Evolutionary conservation across 2,329 filamentous ascomycete genomes (phyloP), one percentile per base, ranked within the genome.

Genomic region (Dothideomycetidae sp.): DNA sequence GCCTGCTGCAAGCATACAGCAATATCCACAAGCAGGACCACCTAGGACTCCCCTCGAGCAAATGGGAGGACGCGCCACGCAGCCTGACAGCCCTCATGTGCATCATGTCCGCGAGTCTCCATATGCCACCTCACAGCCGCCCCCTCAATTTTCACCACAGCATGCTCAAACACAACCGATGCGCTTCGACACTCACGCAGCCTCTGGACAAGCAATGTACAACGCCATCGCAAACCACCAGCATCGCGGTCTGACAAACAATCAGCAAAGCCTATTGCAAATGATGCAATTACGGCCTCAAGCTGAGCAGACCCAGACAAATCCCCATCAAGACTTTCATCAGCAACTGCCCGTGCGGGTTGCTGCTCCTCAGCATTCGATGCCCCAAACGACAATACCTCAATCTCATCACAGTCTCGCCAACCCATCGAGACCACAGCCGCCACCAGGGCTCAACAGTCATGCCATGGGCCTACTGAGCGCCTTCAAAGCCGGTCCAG

Each of bases 401-500:
- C 33, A 31, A 19, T 34, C 39, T 17, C 26, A 49, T 35, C 58
- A 60, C 39, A 59, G 59, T n/a, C 60, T 63, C 29, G 53, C 57
- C 23, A 62, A 68, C 18, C 73, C 73, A 2, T 63, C 68, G 21
- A 69, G 73, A 4, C 53, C 72, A 46, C 69, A 70, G 15, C 73
- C 73, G 11, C 61, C 67, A 28, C 71, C 71, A 5, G 70, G 67
- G 43, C 62, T 77, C 19, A 75, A 61, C 23, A 64, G 63, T 10
- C 72, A 78, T 50, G 64, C 70, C 1, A 59, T 70, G 41, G 63
- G 64, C n/a, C 52, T 78, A 21, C 55, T 78, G 33, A 71, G 68
- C 46, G 63, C 68, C 1, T 75, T 78, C 58, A 75, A 67, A 42
- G 50, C 50, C 18, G 31, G 31, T 26, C 29, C 33, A 31, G 15